A percentile compares a stretch with the other conserved stretches of the same genome.
Evolutionary conservation across 2,329 filamentous ascomycete species (phyloP).

Genomic region (Aureobasidium lini): DNA sequence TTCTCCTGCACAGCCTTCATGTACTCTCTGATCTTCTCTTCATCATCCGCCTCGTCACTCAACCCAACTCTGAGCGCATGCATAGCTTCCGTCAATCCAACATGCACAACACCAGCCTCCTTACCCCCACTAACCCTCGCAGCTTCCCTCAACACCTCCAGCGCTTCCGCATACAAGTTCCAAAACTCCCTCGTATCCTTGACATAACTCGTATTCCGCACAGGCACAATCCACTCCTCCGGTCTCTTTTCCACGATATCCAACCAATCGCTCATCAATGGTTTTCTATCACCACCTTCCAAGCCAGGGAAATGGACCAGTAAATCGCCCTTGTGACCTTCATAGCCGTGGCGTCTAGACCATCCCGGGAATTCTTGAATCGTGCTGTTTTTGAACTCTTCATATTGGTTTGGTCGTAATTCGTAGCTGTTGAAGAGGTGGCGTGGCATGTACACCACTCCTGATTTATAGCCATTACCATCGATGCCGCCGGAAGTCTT

Average conservation of each 20-base stretch:
- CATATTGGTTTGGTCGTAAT: neutral
- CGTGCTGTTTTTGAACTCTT: neutral
- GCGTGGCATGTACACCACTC: slow-evolving; percentile 32
- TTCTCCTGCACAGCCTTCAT: no score
- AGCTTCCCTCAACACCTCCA: no score
- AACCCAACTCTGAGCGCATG: no score
- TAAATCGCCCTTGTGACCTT: neutral
- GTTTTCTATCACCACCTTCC: neutral
- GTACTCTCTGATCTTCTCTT: no score
- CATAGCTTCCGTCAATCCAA: no score
- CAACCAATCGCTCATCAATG: slow-evolving; percentile 1
- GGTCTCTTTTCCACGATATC: neutral
- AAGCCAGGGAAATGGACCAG: neutral
- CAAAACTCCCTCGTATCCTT: no score
- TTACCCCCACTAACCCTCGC: no score
- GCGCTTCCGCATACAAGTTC: no score
- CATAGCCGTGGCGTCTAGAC: neutral
- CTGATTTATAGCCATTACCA: slow-evolving; percentile 11
- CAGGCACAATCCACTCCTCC: neutral
- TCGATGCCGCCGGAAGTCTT: neutral
- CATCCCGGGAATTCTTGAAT: neutral
- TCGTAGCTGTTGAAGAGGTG: slow-evolving; percentile 39
- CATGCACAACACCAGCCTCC: no score
- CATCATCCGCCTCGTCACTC: no score
- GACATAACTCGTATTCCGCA: no score